A percentile compares a stretch with the other conserved stretches of the same genome.
Conservation (phyloP, 768 basidiomycete genomes). For the Tylopilus sp. region DNA sequence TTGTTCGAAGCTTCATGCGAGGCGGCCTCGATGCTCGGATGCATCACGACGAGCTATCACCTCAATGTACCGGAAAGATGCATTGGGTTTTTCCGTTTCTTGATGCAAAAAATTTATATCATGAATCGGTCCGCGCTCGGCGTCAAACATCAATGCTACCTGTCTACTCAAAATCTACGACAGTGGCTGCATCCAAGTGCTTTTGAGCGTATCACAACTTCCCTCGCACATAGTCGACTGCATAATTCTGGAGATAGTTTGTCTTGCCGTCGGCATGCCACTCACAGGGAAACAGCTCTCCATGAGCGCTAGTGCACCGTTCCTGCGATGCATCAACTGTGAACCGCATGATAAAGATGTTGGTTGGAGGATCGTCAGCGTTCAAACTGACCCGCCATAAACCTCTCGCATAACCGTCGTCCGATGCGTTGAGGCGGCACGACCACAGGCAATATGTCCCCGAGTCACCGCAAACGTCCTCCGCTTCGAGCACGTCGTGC, state of each 20-base stretch:
- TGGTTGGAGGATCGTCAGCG: neutral
- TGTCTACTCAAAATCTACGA: neutral
- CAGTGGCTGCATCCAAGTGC: neutral
- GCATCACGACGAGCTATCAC: too few species aligned
- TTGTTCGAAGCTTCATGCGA: too few species aligned
- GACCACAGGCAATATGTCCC: neutral
- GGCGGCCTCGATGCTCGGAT: too few species aligned
- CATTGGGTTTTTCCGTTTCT: too few species aligned
- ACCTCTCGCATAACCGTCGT: neutral
- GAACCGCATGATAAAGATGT: neutral
- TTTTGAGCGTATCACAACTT: neutral
- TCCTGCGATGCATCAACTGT: neutral
- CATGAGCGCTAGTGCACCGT: neutral
- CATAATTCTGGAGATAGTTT: neutral
- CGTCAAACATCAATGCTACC: neutral
- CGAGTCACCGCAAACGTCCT: neutral
- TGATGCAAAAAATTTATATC: too few species aligned
- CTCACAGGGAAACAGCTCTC: neutral
- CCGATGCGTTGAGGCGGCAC: neutral
- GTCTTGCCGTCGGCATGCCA: neutral
- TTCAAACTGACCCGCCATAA: neutral
- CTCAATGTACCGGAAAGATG: too few species aligned
- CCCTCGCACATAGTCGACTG: neutral
- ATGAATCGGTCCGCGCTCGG: too few species aligned
- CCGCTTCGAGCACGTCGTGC: neutral